phyloP scores from a whole-genome alignment of 2,329 filamentous ascomycete species.

The Thelonectria olida region DNA sequence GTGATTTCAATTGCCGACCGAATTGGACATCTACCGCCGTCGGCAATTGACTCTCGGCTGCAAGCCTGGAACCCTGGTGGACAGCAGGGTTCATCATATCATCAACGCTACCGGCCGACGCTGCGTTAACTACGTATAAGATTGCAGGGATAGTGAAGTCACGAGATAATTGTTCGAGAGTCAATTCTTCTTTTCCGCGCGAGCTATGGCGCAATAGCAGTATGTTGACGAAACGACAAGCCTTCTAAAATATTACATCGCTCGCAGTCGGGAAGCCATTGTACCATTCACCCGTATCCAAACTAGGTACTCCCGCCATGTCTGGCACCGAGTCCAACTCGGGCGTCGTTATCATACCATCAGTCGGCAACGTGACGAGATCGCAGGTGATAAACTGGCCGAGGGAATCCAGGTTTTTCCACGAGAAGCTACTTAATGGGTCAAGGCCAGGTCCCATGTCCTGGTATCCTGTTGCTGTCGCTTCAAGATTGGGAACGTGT shows the following conservation, averaged over 20 bases:
- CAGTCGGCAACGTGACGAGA: not conserved
- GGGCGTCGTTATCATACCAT: not conserved
- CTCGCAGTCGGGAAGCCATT: not conserved
- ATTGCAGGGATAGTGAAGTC: too few relatives aligned
- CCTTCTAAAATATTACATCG: not conserved
- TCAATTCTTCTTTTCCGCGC: too few relatives aligned
- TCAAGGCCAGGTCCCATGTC: conserved; percentile 47
- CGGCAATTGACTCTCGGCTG: not conserved
- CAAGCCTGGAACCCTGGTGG: not conserved
- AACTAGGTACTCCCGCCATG: not conserved
- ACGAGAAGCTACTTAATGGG: conserved; percentile 66
- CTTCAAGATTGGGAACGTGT: not conserved
- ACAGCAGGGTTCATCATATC: too few relatives aligned
- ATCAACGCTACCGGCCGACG: too few relatives aligned
- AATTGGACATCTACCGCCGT: not conserved
- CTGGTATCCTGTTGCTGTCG: conserved; percentile 1
- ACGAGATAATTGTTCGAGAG: too few relatives aligned
- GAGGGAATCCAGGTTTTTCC: conserved; percentile 68
- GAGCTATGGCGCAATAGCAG: too few relatives aligned
- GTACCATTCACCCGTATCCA: not conserved
- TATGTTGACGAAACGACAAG: too few relatives aligned
- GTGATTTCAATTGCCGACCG: not conserved
- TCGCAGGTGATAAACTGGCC: conserved; percentile 57
- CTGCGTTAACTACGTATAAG: too few relatives aligned
- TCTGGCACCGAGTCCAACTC: not conserved